Evolutionary conservation across 1,284 basidiomycete species (phyloP), one percentile per base, ranked within the genome.

Genomic region (Microstroma glucosiphilum): DNA sequence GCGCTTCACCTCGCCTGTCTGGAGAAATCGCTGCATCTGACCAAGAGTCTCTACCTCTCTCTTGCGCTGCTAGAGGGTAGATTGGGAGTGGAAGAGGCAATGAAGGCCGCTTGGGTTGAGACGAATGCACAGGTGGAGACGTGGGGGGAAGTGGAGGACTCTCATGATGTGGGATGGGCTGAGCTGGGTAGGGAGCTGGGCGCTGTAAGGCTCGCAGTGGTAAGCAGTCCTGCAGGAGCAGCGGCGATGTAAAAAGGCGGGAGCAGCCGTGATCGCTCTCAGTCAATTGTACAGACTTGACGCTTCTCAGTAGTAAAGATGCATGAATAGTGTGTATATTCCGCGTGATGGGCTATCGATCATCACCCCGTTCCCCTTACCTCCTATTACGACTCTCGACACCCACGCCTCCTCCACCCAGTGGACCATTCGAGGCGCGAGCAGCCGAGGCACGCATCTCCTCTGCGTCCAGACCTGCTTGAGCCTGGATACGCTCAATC

Each of bases 121-220:
- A 93, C 98, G 0, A 85, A 88, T 63, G 92, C 89, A 76, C 96
- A 98, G 81, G 96, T 96, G 66, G 86, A 94, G 80, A 84, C 87
- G 58, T 99, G 96, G 96, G 96, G 96, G 25, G 92, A 96, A 81
- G 96, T 99, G 0, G 96, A 98, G 82, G 96, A 98, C 80, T 90
- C 61, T 25, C 69, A 62, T 43, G 61, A 63, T 58, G 94, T 98
- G 53, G 94, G 98, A 80, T 89, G 91, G 80, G 90, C 96, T 67
- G 94, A 97, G 79, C 85, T 96, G 63, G 84, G 96, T 66, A 83
- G 90, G 68, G 89, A 92, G 64, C 82, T 98, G 11, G 92, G 72
- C 0, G 71, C 72, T 37, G 69, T 72, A 0, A 69, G n/a, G 37
- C 13, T 54, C 6, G 56, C 30, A 15, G 30, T 61, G 12, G 43